A percentile compares a stretch with the other conserved stretches of the same genome.
phyloP scores from a whole-genome alignment of 441 rosid species.

The Adansonia rubrostipa region DNA sequence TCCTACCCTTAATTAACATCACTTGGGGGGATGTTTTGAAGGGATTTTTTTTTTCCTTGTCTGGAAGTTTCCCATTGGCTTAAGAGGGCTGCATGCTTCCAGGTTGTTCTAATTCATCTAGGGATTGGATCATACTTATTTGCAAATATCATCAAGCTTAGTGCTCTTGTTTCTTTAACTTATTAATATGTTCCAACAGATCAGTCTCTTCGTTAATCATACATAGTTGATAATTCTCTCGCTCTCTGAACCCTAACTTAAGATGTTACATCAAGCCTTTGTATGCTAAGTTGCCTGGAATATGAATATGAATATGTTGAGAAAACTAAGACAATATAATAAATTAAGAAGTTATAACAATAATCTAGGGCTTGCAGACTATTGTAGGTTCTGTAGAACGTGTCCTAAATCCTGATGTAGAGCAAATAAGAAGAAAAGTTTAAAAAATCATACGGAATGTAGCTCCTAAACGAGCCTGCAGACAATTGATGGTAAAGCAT shows the following conservation, averaged over 20 bases:
- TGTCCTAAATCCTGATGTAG: neutral
- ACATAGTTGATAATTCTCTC: neutral
- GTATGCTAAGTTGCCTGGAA: neutral
- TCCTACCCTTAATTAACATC: neutral
- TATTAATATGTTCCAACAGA: neutral
- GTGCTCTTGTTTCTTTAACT: neutral
- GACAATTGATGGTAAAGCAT: neutral
- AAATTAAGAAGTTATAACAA: neutral
- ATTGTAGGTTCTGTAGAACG: neutral
- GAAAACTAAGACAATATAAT: neutral
- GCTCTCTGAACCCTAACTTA: neutral
- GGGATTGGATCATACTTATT: neutral
- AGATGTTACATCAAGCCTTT: neutral
- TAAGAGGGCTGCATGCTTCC: neutral
- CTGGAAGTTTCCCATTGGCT: conserved; percentile 22
- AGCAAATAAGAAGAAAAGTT: too few relatives aligned
- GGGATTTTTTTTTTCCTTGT: conserved; percentile 4
- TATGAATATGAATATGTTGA: neutral
- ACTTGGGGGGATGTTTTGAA: neutral
- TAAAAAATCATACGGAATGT: too few relatives aligned
- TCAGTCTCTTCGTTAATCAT: conserved; percentile 15
- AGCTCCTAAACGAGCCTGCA: neutral
- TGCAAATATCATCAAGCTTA: neutral
- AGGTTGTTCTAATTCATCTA: neutral
- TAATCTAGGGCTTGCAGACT: neutral